Conservation (phyloP, 306 rosid genomes). For the Inga leiocalycina region DNA sequence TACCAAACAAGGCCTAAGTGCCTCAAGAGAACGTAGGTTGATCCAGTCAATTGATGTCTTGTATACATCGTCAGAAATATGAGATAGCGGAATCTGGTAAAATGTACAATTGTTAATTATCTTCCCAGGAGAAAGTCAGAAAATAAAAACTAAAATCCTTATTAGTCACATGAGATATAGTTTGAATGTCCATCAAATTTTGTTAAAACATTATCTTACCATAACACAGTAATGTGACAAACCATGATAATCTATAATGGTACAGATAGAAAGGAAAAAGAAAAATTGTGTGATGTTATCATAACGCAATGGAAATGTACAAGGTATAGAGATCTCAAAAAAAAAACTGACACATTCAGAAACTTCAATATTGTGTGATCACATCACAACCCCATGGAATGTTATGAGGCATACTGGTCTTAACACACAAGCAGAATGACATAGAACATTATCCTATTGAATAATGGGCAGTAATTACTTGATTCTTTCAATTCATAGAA, state of each 20-base stretch:
- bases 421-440: too few relatives aligned
- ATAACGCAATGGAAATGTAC: constrained; percentile 9
- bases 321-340: neutral
- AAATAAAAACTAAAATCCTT: constrained; percentile 17
- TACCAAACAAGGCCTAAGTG: too few relatives aligned
- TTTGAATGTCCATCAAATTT: constrained; percentile 18
- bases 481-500: too few relatives aligned
- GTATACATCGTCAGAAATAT: constrained; percentile 71
- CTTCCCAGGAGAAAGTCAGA: constrained; percentile 13
- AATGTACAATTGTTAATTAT: constrained; percentile 16
- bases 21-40: constrained; percentile 58
- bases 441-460: too few relatives aligned
- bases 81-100: constrained; percentile 71
- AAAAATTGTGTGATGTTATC: neutral
- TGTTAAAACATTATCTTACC: constrained; percentile 23
- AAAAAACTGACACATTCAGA: neutral
- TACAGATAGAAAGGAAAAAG: neutral
- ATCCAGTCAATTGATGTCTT: constrained; percentile 88
- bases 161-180: constrained; percentile 11
- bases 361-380: neutral
- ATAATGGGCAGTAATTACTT: too few relatives aligned
- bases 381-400: neutral
- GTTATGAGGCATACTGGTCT: too few relatives aligned
- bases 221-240: neutral
- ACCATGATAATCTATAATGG: neutral